Base-by-base conservation (phyloP, 257 asterid species). In the Solanum paucissectum region DNA sequence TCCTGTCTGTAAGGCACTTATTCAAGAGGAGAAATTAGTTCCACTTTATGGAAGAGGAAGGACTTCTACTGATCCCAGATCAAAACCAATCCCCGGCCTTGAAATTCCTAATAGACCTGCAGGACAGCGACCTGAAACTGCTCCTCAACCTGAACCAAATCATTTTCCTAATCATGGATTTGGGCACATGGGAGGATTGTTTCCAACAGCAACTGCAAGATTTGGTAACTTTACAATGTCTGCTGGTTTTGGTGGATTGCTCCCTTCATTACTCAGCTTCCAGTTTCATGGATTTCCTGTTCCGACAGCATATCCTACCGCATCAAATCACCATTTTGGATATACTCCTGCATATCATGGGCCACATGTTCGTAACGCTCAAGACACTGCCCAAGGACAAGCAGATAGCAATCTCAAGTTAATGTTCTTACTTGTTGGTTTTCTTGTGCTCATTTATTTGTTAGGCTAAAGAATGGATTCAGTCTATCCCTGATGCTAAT, bases 1-100 rank as follows among this genome's bases (percentile, higher is more conserved):
- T 90, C 98, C 99, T 0, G 98, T 97, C 38, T 97, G 99, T 87
- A 97, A 97, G 91, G 94, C 98, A 34, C 86, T 95, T 34, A 91
- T 97, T 73, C 91, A 91, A 40, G 97, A 97, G 89, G 98, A 95
- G 33, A 95, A 94, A 87, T 72, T 97, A 73, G 92, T 97, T 60
- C 98, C 99, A 12, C 94, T 97, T 18, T 97, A 94, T 32, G 99
- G 99, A 4, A 91, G 98, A 87, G 99, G 99, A 16, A 95, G 94
- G 88, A 72, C 94, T 18, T 90, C 88, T 88, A 86, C 90, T 14
- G 96, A 93, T 86, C 93, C 93, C 1, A 92, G 94, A 89, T 88
- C 94, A 2, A 90, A 88, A 83, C 89, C 89, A 7, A 64, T 90
- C 11, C 92, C 94, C 1, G 93, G 93, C 10, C 42, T 93, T 21